phyloP scores from a whole-genome alignment of 164 flowering plant species.

The Vitis cinerea region DNA sequence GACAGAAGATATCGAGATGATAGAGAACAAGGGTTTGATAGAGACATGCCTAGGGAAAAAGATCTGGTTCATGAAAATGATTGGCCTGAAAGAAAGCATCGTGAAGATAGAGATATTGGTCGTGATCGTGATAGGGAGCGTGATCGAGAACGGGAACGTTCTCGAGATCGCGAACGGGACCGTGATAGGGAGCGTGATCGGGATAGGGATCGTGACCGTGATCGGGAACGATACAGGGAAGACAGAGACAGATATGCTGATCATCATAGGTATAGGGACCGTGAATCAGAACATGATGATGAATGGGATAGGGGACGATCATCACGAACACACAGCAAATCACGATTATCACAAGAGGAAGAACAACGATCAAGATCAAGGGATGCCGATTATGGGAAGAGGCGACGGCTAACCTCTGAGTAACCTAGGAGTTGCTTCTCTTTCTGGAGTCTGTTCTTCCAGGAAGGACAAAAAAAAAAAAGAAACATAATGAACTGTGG shows the following conservation, averaged over 20 bases:
- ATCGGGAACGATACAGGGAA: conserved; percentile 57
- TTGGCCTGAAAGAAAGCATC: conserved; percentile 68
- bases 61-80: conserved; percentile 56
- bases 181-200: conserved; percentile 40
- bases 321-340: conserved; percentile 70
- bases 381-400: conserved; percentile 80
- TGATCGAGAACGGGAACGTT: conserved; percentile 53
- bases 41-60: conserved; percentile 63
- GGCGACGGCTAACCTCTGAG: conserved; percentile 60
- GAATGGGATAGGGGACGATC: conserved; percentile 77
- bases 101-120: conserved; percentile 58
- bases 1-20: conserved; percentile 79
- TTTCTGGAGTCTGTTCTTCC: neutral
- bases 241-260: conserved; percentile 65
- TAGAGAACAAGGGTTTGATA: conserved; percentile 58
- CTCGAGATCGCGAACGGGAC: conserved; percentile 52
- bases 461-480: conserved; percentile 1
- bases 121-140: conserved; percentile 50
- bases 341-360: conserved; percentile 64
- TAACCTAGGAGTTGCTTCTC: conserved; percentile 18
- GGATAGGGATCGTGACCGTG: conserved; percentile 42
- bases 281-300: conserved; percentile 61
- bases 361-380: conserved; percentile 68
- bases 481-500: conserved; percentile 4
- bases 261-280: conserved; percentile 61